These are phyloP conservation scores for Hypoxylon sp. DNA, from an alignment of 2,329 filamentous ascomycete species.

Conservation along the genomic window DNA sequence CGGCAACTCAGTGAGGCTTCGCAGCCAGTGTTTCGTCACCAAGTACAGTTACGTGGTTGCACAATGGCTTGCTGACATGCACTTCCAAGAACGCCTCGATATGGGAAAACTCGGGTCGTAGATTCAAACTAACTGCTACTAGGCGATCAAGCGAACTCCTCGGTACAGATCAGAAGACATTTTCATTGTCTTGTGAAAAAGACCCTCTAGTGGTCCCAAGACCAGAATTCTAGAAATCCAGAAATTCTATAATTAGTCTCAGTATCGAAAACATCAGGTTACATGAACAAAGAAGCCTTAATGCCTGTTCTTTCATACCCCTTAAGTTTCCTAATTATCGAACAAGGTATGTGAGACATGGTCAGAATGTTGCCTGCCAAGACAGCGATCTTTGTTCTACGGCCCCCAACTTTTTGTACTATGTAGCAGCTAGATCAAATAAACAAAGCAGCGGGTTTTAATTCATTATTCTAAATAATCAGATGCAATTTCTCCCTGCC, in stretches of 20 bases:
- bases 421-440: background rate
- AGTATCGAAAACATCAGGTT: slow-evolving; percentile 5
- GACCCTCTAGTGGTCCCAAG: background rate
- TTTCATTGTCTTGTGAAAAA: slow-evolving; percentile 13
- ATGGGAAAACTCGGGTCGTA: slow-evolving; percentile 15
- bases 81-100: slow-evolving; percentile 13
- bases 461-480: background rate
- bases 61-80: slow-evolving; percentile 23
- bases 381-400: slow-evolving; percentile 17
- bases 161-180: background rate
- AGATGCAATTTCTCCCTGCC: background rate
- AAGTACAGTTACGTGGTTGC: slow-evolving; percentile 3
- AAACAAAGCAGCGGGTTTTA: background rate
- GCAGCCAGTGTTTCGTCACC: slow-evolving; percentile 38
- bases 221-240: slow-evolving; percentile 8
- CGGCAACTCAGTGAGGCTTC: slow-evolving; percentile 31
- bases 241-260: too few relatives aligned
- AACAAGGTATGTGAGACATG: slow-evolving; percentile 32
- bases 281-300: background rate
- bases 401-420: slow-evolving; percentile 8
- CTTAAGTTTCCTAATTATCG: background rate
- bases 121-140: slow-evolving; percentile 2
- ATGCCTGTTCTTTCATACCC: background rate
- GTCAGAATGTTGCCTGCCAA: slow-evolving; percentile 42
- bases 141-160: background rate